Percentiles rank a stretch among this genome's conserved stretches.
phyloP scores from a whole-genome alignment of 345 rosid genomes.

The Linum lewisii region DNA sequence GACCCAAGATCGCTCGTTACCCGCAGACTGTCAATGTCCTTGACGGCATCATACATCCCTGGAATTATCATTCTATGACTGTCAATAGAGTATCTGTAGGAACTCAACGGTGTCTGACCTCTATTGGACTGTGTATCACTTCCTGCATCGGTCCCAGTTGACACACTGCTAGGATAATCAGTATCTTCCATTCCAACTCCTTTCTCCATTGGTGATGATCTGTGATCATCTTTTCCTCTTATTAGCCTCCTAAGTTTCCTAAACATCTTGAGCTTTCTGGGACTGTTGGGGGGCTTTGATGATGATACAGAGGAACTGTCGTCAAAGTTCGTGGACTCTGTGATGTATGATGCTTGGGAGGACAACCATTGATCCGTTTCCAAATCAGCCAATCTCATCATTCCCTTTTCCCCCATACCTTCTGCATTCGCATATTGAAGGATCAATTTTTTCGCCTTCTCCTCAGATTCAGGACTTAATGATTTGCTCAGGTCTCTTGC shows the following conservation, averaged over 20 bases:
- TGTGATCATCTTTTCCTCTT: constrained; percentile 44
- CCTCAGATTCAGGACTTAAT: constrained; percentile 68
- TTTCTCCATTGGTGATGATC: constrained; percentile 21
- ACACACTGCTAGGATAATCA: constrained; percentile 17
- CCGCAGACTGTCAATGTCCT: constrained; percentile 17
- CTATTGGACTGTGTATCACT: constrained; percentile 16
- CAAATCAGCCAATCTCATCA: constrained; percentile 22
- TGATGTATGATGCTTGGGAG: constrained; percentile 38
- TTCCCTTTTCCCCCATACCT: constrained; percentile 31
- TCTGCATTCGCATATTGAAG: constrained; percentile 63
- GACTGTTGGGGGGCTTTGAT: constrained; percentile 20
- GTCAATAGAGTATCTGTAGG: constrained; percentile 26
- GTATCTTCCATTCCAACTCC: constrained; percentile 22
- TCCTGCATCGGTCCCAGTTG: constrained; percentile 17
- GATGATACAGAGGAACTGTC: constrained; percentile 30
- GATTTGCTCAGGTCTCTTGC: constrained; percentile 83
- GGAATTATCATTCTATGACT: constrained; percentile 32
- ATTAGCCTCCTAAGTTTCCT: constrained; percentile 52
- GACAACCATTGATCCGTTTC: constrained; percentile 64
- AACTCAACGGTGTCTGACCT: constrained; percentile 18
- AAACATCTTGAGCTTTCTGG: constrained; percentile 44
- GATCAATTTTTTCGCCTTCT: constrained; percentile 68
- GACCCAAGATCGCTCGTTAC: constrained; percentile 27
- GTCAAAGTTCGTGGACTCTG: constrained; percentile 42
- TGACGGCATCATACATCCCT: constrained; percentile 20